Evolutionary conservation across 73 alveolate genomes (phyloP), one percentile per base, ranked within the genome.

Genomic region (Urostyla sp.): DNA sequence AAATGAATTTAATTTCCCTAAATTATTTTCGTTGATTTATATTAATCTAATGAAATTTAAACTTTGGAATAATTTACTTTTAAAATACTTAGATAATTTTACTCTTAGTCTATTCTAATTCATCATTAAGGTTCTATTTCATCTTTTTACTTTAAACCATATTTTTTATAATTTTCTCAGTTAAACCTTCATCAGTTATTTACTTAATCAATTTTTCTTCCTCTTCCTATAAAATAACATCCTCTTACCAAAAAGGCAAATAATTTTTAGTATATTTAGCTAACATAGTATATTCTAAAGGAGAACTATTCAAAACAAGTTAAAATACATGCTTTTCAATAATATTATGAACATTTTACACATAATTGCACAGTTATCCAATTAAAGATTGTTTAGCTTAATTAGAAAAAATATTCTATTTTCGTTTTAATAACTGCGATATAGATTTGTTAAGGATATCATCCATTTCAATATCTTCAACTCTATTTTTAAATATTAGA

Each of bases 101-200:
- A 18, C 48, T 69, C 8, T 37, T 69, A 5, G 49, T 31, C 44
- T 48, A 44, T 40, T 48, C 69, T 59, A 69, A 34, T 48, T 69
- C 83, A 27, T 69, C 83, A 69, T 69, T 45, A 5, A 69, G 21
- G 34, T 40, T 27, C 31, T 69, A 45, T 36, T 69, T 69, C 54
- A 46, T 13, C 27, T 30, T 69, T 45, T 49, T 69, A 24, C 49
- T 69, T 20, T 15, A 48, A 24, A 69, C 48, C 16, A 69, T 28
- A n/a, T 69, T 69, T 34, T 48, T 69, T 59, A 69, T 69, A 4
- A 69, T 69, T 35, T 48, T 69, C 45, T 69, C 83, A 5, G 72
- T 45, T 10, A 69, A 45, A 5, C 69, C 83, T n/a, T 69, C 83
- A 46, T 49, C 69, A 2, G 44, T 59, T 10, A 69, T 69, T 48